Percentiles rank a stretch among this genome's conserved stretches.
Evolutionary conservation across 768 basidiomycete genomes (phyloP).

Genomic region (Zangia roseola): DNA sequence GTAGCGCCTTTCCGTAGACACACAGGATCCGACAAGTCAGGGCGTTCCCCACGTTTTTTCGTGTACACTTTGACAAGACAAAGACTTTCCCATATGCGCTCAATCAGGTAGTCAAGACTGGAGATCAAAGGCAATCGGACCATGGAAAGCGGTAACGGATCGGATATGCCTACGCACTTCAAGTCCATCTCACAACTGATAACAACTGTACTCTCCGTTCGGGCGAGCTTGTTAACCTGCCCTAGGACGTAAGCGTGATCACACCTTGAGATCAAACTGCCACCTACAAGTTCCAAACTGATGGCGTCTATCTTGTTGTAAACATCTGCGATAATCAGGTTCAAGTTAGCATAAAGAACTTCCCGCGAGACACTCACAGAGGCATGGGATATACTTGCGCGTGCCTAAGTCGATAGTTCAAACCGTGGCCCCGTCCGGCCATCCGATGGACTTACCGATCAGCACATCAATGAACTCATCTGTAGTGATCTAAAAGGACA

Average conservation of each 20-base stretch:
- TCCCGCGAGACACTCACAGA: slow-evolving; percentile 53
- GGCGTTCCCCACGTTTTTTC: slow-evolving; percentile 93
- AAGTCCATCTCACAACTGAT: slow-evolving; percentile 95
- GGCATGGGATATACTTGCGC: slow-evolving; percentile 91
- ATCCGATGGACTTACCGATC: slow-evolving; percentile 54
- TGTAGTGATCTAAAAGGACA: slow-evolving; percentile 68
- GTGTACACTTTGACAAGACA: slow-evolving; percentile 90
- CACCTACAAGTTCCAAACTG: slow-evolving; percentile 60
- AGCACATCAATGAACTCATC: slow-evolving; percentile 99
- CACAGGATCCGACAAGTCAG: slow-evolving; percentile 89
- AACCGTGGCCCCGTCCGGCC: neutral
- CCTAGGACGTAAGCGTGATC: slow-evolving; percentile 1
- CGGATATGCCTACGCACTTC: slow-evolving; percentile 51
- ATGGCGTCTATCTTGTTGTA: slow-evolving; percentile 97
- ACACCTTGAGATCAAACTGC: neutral
- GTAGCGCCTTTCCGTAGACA: slow-evolving; percentile 90
- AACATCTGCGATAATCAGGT: slow-evolving; percentile 55
- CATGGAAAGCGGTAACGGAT: neutral
- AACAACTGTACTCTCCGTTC: slow-evolving; percentile 82
- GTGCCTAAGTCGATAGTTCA: slow-evolving; percentile 53
- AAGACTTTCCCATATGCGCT: slow-evolving; percentile 79
- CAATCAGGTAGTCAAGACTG: slow-evolving; percentile 72
- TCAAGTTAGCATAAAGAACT: neutral
- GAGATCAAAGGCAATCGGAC: slow-evolving; percentile 2
- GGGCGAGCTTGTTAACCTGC: slow-evolving; percentile 73